Evolutionary conservation across 2,329 filamentous ascomycete genomes (phyloP), one percentile per base, ranked within the genome.

Genomic region (Talaromyces funiculosus): DNA sequence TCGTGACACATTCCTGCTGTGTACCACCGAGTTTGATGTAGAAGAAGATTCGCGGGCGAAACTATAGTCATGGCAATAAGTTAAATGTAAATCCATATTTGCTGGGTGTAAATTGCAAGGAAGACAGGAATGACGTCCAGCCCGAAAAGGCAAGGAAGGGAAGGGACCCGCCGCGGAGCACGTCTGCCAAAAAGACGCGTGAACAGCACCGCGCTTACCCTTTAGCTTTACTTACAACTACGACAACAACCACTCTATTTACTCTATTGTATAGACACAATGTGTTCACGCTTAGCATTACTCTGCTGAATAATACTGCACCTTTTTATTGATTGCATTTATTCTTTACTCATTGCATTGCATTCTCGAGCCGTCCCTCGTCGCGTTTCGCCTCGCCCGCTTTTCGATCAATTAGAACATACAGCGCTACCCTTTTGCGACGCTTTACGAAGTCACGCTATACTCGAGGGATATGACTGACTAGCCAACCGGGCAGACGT

Each of bases 1-100:
- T 70, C 74, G 69, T 60, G 81, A 84, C 73, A 84, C 81, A 10
- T 79, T 76, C 64, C 80, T 83, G 65, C 66, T 83, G 57, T 82
- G 79, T 68, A 83, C 81, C 57, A 82, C 77, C 54, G 81, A 84
- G 73, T 68, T 82, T 62, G 77, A 73, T 57, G 61, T 75, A 14
- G 73, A 77, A n/a, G 72, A 77, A 61, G 61, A 64, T 6, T n/a
- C 65, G n/a, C 56, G 38, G 40, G 61, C 70, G 29, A 73, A 68
- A 64, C 61, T 72, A 40, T 74, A 55, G 18, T 35, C 49, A 53
- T 18, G 9, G 4, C 14, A 22, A n/a, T 16, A 6, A 4, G 14
- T 10, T 26, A n/a, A 29, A 22, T n/a, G 31, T 29, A 47, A 47
- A 47, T 18, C 29, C 38, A 35, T 37, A 8, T 53, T 40, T 51